Evolutionary conservation across 2,329 filamentous ascomycete species (phyloP), one percentile per base, ranked within the genome.

Genomic region (Pseudovirgaria hyperparasitica): DNA sequence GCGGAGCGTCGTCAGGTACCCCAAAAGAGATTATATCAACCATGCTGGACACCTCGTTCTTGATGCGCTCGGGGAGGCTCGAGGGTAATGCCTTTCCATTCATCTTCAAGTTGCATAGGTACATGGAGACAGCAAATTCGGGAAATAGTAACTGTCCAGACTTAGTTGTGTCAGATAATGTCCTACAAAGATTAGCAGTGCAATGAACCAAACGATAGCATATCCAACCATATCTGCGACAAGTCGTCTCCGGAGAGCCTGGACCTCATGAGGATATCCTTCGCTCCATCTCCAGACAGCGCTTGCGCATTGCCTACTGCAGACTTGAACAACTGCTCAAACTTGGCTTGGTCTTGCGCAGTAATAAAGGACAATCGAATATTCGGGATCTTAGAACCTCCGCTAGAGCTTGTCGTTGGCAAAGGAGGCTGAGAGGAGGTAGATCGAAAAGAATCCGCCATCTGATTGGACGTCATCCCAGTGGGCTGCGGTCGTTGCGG

Each of bases 21-120:
- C 78, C 84, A 51, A 98, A 98, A 33, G 85, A 93, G 48, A 98
- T 98, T 30, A 98, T 98, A 49, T 98, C 90, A 21, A 98, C 90
- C 86, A 98, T 96, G 57, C 90, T 93, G 4, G 87, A 96, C 11
- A 98, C 90, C 54, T 98, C 90, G 45, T 98, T 98, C 60, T 76
- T 80, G 38, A 98, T 76, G 32, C 73, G 78, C 17, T 94, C 85
- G 0, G 90, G 90, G 7, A 98, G 65, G 5, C 50, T 54, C 2
- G 65, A 48, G 0, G 90, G 90, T 14, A 98, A 57, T 1, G 76
- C 64, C 55, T 92, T 93, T 32, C 85, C 84, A 1, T 82, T 90
- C 32, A 96, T 65, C 52, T 79, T 90, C 40, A 98, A 51, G 48
- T 96, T 98, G 65, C 90, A 98, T 17, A 98, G 72, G 45, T 98